phyloP scores from a whole-genome alignment of 1,284 basidiomycete species.

The Sporisorium graminicola region DNA sequence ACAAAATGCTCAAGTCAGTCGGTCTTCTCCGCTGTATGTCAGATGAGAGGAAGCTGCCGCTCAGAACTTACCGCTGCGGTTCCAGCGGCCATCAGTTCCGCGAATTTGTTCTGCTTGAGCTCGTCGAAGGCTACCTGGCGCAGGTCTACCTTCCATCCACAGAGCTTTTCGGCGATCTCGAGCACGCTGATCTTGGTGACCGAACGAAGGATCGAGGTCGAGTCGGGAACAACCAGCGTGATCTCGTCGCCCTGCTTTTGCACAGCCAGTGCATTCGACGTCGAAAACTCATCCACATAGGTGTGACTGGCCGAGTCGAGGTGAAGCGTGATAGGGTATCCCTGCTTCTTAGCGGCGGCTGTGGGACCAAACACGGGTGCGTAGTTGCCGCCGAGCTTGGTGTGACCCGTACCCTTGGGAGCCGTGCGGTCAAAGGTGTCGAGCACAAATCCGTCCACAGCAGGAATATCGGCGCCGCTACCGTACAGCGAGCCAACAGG shows the following conservation, averaged over 20 bases:
- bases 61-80: slow-evolving; percentile 59
- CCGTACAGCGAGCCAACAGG: slow-evolving; percentile 70
- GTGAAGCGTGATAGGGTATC: slow-evolving; percentile 69
- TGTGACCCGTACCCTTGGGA: slow-evolving; percentile 65
- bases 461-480: slow-evolving; percentile 62
- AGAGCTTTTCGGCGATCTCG: slow-evolving; percentile 63
- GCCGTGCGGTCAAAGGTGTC: slow-evolving; percentile 70
- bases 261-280: slow-evolving; percentile 69
- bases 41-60: not conserved
- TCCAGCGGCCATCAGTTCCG: slow-evolving; percentile 65
- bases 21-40: not conserved
- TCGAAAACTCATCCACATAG: slow-evolving; percentile 69
- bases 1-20: not conserved
- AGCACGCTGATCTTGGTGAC: slow-evolving; percentile 60
- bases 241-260: slow-evolving; percentile 33
- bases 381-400: slow-evolving; percentile 70
- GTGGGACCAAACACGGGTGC: slow-evolving; percentile 67
- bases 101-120: slow-evolving; percentile 53
- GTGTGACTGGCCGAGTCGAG: slow-evolving; percentile 64
- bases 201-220: slow-evolving; percentile 52
- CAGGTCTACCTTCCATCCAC: slow-evolving; percentile 69
- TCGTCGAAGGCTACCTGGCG: slow-evolving; percentile 65
- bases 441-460: slow-evolving; percentile 68
- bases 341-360: slow-evolving; percentile 65
- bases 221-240: slow-evolving; percentile 55